Base-by-base conservation (phyloP, 805 yeast species). In the Yarrowia alimentaria region DNA sequence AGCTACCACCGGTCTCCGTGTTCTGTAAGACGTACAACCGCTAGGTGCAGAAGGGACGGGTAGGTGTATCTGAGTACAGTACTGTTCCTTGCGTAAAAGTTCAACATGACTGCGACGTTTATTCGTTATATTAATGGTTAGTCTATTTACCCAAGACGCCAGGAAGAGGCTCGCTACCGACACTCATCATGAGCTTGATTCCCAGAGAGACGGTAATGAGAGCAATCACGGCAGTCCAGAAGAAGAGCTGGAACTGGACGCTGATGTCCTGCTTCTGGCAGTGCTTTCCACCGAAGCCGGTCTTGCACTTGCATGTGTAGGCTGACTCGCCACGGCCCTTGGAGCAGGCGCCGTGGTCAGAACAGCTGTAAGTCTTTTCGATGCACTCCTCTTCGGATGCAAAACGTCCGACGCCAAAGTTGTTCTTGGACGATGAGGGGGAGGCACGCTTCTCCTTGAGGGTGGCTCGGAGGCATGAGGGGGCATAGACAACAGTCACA, bases 231-330 rank as follows among this genome's bases (percentile, higher is more conserved):
- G 75, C 65, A 2, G 85, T 73, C 88, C 91, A 84, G 59, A 83
- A 75, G 56, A 84, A 71, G 59, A 85, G 72, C 61, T 84, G 78
- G 58, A 84, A 80, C 65, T 80, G 79, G 3, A 77, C 72, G 35
- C 84, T 74, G 54, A 83, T 73, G 60, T 85, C 90, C 59, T 72
- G 73, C 73, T 83, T 84, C 59, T 76, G 71, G 65, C 93, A 85
- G 55, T 79, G 77, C 53, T 54, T 55, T 14, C 74, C 74, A 12
- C 70, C 73, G 68, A 71, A 70, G 55, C 58, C 54, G 19, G 67
- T 63, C 34, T 53, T 54, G 59, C 74, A 70, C 28, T 58, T 60
- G 61, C 74, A 70, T 21, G 58, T 55, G 54, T 52, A 69, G 43
- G 40, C 48, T n/a, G 58, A 60, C 32, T 58, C 60, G 26, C 51